These are phyloP conservation scores for Cucurbitaria berberidis DNA, from an alignment of 2,329 filamentous ascomycete species.

Conservation along the genomic window DNA sequence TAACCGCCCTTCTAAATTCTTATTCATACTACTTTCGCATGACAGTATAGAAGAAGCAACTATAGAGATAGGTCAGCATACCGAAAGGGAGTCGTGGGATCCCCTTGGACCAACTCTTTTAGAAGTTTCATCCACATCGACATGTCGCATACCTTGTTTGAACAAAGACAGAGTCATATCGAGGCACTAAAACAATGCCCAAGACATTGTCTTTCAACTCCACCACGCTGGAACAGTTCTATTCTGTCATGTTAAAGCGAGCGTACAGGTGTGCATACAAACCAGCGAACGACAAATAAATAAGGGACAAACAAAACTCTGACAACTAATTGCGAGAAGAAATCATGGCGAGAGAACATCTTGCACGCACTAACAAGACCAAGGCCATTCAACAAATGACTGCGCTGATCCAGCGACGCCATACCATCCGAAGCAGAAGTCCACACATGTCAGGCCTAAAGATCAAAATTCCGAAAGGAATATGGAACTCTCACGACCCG, in stretches of 20 bases:
- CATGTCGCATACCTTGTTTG: not conserved
- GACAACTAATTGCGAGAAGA: not conserved
- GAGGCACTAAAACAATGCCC: not conserved
- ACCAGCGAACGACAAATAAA: not conserved
- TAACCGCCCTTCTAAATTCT: too few relatives aligned
- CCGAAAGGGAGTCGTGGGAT: too few relatives aligned
- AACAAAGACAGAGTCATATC: not conserved
- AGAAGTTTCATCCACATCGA: not conserved
- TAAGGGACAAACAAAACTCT: not conserved
- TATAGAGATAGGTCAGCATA: too few relatives aligned
- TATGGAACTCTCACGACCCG: conserved; percentile 18
- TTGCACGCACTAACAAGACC: not conserved
- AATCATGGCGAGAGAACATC: not conserved
- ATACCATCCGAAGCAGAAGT: not conserved
- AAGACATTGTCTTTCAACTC: not conserved
- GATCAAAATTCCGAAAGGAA: conserved; percentile 14
- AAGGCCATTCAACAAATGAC: not conserved
- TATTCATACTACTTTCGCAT: too few relatives aligned
- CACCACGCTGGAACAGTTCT: not conserved
- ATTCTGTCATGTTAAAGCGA: not conserved
- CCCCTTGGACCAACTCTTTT: too few relatives aligned
- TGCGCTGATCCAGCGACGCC: not conserved
- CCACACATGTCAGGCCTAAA: not conserved
- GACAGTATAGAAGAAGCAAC: too few relatives aligned
- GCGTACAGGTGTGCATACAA: not conserved